These are phyloP conservation scores for Cairneyella variabilis DNA, from an alignment of 495 filamentous ascomycete genomes.

Conservation along the genomic window DNA sequence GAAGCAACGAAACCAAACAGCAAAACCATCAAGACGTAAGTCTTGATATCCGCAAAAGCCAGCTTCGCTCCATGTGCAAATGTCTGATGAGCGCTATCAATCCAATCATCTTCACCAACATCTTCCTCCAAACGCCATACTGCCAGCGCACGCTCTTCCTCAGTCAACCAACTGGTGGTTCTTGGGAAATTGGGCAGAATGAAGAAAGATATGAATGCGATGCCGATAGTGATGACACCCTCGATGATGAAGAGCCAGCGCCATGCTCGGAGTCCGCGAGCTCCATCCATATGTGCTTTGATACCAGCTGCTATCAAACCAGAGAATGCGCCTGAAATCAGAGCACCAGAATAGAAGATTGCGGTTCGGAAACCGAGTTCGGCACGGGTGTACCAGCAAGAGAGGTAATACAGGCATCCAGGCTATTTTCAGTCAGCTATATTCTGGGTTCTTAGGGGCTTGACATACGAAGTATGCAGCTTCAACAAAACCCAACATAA, in stretches of 20 bases:
- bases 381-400: constrained; percentile 52
- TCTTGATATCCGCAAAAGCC: constrained; percentile 70
- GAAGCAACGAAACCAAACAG: constrained; percentile 69
- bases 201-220: constrained; percentile 50
- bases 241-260: constrained; percentile 80
- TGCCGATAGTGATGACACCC: constrained; percentile 50
- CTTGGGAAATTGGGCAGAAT: constrained; percentile 77
- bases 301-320: constrained; percentile 60
- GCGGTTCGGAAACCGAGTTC: constrained; percentile 52
- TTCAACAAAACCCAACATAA: constrained; percentile 66
- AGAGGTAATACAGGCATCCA: constrained; percentile 41
- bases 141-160: constrained; percentile 65
- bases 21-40: constrained; percentile 64
- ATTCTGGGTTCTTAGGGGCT: constrained; percentile 34
- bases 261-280: constrained; percentile 42
- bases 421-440: constrained; percentile 41
- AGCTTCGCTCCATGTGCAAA: constrained; percentile 65
- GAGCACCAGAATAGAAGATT: constrained; percentile 58
- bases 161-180: constrained; percentile 68
- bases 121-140: constrained; percentile 72
- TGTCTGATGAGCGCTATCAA: constrained; percentile 55
- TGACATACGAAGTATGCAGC: constrained; percentile 44
- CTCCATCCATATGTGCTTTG: constrained; percentile 43
- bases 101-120: constrained; percentile 74
- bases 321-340: constrained; percentile 61